Evolutionary conservation across 345 rosid species (phyloP).

Genomic region (Abelmoschus esculentus): DNA sequence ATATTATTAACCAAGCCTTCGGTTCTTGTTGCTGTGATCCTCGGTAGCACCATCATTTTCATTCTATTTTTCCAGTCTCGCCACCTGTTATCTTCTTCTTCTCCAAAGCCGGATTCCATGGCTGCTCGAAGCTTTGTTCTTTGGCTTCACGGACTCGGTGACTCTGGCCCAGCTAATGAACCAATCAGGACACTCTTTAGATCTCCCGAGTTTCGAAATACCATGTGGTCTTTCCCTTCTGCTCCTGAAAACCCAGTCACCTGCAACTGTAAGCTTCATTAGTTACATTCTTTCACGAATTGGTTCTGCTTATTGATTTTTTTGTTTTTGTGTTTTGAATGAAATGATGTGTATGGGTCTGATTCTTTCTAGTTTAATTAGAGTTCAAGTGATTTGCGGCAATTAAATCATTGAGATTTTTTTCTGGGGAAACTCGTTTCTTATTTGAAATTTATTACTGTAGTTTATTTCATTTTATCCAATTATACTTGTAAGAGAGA

Average conservation of each 20-base stretch:
- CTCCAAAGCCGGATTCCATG: constrained; percentile 26
- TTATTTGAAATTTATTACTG: too few relatives aligned
- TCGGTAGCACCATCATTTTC: constrained; percentile 29
- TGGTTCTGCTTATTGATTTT: not conserved
- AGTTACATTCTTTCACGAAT: not conserved
- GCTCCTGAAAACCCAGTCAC: too few relatives aligned
- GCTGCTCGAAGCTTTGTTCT: constrained; percentile 60
- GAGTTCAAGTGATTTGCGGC: not conserved
- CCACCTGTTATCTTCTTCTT: constrained; percentile 24
- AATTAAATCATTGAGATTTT: not conserved
- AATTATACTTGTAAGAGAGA: too few relatives aligned
- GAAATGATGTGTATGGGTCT: not conserved
- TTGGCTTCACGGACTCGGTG: constrained; percentile 88
- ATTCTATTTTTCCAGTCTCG: constrained; percentile 23
- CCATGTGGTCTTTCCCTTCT: constrained; percentile 76
- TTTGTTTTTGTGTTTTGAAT: not conserved
- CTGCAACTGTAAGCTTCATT: constrained; percentile 10
- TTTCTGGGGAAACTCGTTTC: too few relatives aligned
- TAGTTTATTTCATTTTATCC: too few relatives aligned
- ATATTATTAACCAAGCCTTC: constrained; percentile 6
- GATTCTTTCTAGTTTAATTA: not conserved
- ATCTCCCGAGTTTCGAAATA: constrained; percentile 42
- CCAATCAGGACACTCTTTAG: constrained; percentile 64
- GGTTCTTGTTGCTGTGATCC: constrained; percentile 9
- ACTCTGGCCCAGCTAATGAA: constrained; percentile 86